Evolutionary conservation across 179 eudicot genomes (phyloP), one percentile per base, ranked within the genome.

Genomic region (Corrigiola litoralis): DNA sequence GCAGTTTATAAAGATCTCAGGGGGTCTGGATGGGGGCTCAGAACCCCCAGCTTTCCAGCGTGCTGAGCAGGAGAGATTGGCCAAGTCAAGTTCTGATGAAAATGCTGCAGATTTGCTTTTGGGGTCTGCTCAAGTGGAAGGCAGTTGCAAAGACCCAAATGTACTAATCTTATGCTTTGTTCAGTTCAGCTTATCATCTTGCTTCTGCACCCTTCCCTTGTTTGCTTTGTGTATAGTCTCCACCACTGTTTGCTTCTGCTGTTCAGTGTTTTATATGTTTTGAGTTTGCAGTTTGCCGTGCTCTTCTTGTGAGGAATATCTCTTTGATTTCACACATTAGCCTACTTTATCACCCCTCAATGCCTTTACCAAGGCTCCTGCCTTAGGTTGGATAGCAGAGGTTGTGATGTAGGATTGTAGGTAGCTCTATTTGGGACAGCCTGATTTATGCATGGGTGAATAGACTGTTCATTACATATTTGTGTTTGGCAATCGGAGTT

Each of bases 11-110:
- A 63, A 54, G 59, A 72, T 92, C 65, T 89, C 89, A 50, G 98
- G 98, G 34, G 98, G 96, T 66, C 88, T 92, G 49, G 86, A 82
- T 58, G 98, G 92, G 52, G 97, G 87, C 62, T 79, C 88, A 49
- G 95, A 89, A 69, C 98, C 98, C 67, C 98, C 96, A 55, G 94
- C 98, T 77, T 92, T 92, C 77, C 98, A 92, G 75, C 95, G 88
- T 58, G 98, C 98, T 20, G 94, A 89, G 72, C 77, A 67, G 71
- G 80, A 83, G 57, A 87, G 96, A 75, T 62, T 70, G 69, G 67
- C 67, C 32, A 57, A 58, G 58, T 77, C 76, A 75, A 42, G 63
- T 49, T 53, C 75, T 11, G 28, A 65, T 28, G 78, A 77, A 52
- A 75, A 62, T 48, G 68, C 64, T 62, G 49, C 74, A 45, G 68